phyloP scores from a whole-genome alignment of 2,329 filamentous ascomycete species.

The Colletotrichum incanum region DNA sequence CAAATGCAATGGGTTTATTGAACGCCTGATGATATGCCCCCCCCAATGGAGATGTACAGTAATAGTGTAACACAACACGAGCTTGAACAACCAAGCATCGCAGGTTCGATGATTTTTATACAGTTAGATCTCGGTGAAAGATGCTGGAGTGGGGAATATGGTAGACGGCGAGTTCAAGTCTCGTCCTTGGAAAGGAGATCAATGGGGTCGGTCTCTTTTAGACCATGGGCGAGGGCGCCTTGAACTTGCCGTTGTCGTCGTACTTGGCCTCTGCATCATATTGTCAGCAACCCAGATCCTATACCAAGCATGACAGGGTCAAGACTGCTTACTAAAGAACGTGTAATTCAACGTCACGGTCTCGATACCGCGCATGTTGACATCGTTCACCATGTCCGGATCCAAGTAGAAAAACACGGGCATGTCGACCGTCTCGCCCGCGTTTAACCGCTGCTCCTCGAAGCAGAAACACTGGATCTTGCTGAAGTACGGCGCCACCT shows the following conservation, averaged over 20 bases:
- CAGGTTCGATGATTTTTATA: background rate
- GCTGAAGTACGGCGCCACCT: slow-evolving; percentile 97
- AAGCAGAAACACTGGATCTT: slow-evolving; percentile 99
- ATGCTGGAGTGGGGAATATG: slow-evolving; percentile 18
- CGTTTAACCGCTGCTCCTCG: slow-evolving; percentile 94
- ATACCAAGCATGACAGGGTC: background rate
- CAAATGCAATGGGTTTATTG: slow-evolving; percentile 10
- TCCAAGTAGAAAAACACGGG: slow-evolving; percentile 99
- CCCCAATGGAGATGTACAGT: slow-evolving; percentile 1
- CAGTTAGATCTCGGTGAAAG: slow-evolving; percentile 1
- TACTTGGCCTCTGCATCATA: slow-evolving; percentile 59
- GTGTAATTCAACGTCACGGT: slow-evolving; percentile 97
- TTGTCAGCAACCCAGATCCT: background rate
- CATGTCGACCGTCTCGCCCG: slow-evolving; percentile 98
- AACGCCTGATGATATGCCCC: slow-evolving; percentile 31
- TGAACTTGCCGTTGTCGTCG: slow-evolving; percentile 63
- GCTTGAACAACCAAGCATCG: background rate
- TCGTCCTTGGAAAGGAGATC: background rate
- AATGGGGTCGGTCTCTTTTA: background rate
- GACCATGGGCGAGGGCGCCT: slow-evolving; percentile 51
- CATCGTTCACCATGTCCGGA: slow-evolving; percentile 91
- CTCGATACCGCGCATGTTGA: slow-evolving; percentile 94
- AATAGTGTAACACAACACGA: background rate
- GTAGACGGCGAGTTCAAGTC: background rate
- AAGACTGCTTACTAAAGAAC: slow-evolving; percentile 86